Evolutionary conservation across 176 grass and related monocot genomes (phyloP).

Genomic region (Aechmea fasciata): DNA sequence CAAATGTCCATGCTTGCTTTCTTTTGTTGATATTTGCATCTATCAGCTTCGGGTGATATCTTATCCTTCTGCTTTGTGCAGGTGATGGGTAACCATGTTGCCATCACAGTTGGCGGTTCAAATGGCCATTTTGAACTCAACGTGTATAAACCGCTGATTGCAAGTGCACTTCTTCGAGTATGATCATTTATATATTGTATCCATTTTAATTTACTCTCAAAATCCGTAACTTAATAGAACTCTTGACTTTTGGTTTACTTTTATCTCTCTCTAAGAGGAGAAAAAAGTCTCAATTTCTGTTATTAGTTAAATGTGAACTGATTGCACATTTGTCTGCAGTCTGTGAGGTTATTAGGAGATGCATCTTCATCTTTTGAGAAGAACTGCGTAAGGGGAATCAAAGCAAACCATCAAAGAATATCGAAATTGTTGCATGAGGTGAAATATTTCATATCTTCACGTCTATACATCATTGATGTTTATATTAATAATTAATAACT

Average conservation of each 20-base stretch:
- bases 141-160: conserved; percentile 90
- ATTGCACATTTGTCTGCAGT: conserved; percentile 33
- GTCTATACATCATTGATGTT: conserved; percentile 4
- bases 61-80: conserved; percentile 15
- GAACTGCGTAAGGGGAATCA: conserved; percentile 93
- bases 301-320: too few relatives aligned
- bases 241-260: background rate
- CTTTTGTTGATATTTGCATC: too few relatives aligned
- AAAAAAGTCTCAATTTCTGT: too few relatives aligned
- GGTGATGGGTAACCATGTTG: conserved; percentile 94
- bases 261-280: too few relatives aligned
- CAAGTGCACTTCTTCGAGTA: conserved; percentile 84
- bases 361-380: conserved; percentile 90
- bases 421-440: conserved; percentile 90
- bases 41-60: too few relatives aligned
- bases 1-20: too few relatives aligned
- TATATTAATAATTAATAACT: conserved; percentile 13
- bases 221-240: background rate
- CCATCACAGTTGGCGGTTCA: conserved; percentile 77
- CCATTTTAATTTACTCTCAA: too few relatives aligned
- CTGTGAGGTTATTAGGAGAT: conserved; percentile 79
- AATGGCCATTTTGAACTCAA: conserved; percentile 98
- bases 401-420: conserved; percentile 90
- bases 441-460: conserved; percentile 10
- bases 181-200: conserved; percentile 1